A percentile compares a stretch with the other conserved stretches of the same genome.
phyloP scores from a whole-genome alignment of 768 basidiomycete species.

The Scleroderma bovista region DNA sequence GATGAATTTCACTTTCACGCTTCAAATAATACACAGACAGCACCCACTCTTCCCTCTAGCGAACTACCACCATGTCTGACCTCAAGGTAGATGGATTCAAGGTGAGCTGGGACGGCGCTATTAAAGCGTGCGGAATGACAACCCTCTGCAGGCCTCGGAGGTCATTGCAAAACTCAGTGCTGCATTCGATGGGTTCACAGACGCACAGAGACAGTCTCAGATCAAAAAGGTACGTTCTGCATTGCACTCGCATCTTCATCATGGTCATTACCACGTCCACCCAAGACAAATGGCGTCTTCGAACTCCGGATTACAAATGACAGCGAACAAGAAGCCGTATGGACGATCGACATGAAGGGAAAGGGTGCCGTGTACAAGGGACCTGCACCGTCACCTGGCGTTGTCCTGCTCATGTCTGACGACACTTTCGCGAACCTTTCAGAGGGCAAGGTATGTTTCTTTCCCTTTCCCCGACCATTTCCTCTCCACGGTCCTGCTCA shows the following conservation, averaged over 20 bases:
- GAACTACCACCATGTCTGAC: constrained; percentile 50
- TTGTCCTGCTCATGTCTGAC: constrained; percentile 74
- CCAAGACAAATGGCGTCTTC: constrained; percentile 84
- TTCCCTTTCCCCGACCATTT: too few relatives aligned
- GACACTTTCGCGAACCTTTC: constrained; percentile 71
- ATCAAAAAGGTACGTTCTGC: constrained; percentile 61
- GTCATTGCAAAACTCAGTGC: constrained; percentile 49
- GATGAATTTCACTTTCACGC: too few relatives aligned
- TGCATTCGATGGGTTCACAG: constrained; percentile 48
- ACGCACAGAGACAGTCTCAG: constrained; percentile 58
- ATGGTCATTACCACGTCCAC: neutral
- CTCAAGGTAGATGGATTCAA: constrained; percentile 74
- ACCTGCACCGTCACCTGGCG: constrained; percentile 54
- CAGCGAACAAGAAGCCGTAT: constrained; percentile 63
- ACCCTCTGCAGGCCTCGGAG: constrained; percentile 52
- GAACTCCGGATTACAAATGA: constrained; percentile 76
- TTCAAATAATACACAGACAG: too few relatives aligned
- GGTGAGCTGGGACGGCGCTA: constrained; percentile 29
- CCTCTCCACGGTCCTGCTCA: too few relatives aligned
- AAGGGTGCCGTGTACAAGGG: constrained; percentile 74
- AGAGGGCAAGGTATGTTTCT: constrained; percentile 55
- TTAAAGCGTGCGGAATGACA: neutral
- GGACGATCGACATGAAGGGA: constrained; percentile 95
- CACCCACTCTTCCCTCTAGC: neutral
- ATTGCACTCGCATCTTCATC: neutral